phyloP scores from a whole-genome alignment of 257 asterid genomes.

The Salvia miltiorrhiza region DNA sequence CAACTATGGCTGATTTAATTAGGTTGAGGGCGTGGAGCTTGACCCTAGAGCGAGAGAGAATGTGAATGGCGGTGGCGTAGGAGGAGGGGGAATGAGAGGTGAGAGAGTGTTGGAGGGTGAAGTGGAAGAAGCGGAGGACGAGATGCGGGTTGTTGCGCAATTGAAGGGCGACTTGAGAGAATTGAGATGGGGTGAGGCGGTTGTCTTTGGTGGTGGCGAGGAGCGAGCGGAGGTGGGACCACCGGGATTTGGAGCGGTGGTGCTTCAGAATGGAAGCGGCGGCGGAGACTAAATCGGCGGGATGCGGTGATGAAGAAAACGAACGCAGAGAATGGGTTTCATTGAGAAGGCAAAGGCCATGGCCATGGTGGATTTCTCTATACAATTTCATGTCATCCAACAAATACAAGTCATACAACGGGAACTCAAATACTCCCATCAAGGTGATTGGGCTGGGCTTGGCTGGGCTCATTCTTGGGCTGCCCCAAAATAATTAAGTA shows the following conservation, averaged over 20 bases:
- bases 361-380: constrained; percentile 6
- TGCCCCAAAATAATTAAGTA: too few relatives aligned
- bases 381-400: constrained; percentile 27
- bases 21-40: constrained; percentile 46
- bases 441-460: too few relatives aligned
- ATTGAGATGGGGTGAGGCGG: constrained; percentile 59
- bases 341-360: constrained; percentile 26
- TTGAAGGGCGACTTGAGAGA: constrained; percentile 56
- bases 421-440: too few relatives aligned
- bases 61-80: constrained; percentile 68
- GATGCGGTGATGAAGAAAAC: constrained; percentile 34
- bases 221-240: constrained; percentile 78
- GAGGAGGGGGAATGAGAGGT: constrained; percentile 65
- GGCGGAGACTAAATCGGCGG: constrained; percentile 42
- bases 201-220: constrained; percentile 30
- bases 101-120: constrained; percentile 62
- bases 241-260: constrained; percentile 90
- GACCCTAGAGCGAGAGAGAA: constrained; percentile 68
- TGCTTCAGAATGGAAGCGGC: constrained; percentile 78
- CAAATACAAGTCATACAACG: not conserved
- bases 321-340: constrained; percentile 11
- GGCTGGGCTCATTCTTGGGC: not conserved
- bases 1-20: constrained; percentile 56
- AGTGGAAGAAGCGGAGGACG: constrained; percentile 58
- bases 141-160: constrained; percentile 72